Base-by-base conservation (phyloP, 2,329 filamentous ascomycete species). In the Xylariaceae sp. region DNA sequence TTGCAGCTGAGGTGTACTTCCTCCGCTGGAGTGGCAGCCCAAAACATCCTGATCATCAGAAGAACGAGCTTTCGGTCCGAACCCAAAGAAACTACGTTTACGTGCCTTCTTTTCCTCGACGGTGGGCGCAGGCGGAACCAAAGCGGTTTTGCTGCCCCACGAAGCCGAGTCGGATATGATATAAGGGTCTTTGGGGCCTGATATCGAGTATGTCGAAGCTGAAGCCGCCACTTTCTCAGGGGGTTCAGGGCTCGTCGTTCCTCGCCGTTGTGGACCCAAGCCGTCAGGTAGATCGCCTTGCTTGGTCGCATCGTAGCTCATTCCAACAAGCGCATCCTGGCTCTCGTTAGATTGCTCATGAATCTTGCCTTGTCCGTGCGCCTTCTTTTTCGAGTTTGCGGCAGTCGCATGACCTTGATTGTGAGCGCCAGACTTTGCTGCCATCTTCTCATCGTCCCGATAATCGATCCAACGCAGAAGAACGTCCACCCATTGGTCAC, bases 401-500 rank as follows among this genome's bases (percentile, higher is more conserved):
- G 72, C 73, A 55, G 73, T 74, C n/a, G 67, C 59, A 44, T 76
- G 72, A 11, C 75, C 70, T 54, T 72, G 76, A 13, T 9, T 42
- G 8, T 42, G 37, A 37, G 72, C 65, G 35, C 73, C 37, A 9
- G 62, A 10, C 55, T 61, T 70, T 64, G 75, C 66, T 55, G 76
- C 76, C 18, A 70, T 44, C 44, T 81, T 78, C 59, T 82, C 84
- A 10, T 88, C 81, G 13, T 89, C 86, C 55, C 80, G 81, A 69
- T 84, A 87, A 68, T 97, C 91, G 47, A 96, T 92, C 80, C 95
- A 96, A 66, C 90, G 88, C 61, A 97, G 78, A 47, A 99, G 78
- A 18, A 90, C 88, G 59, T 95, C 89, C 1, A 99, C 93, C 94
- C 94, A 99, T 50, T 88, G 82, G 74, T 99, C 94, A 61, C 94